These are phyloP conservation scores for Elongisporangium senticosum DNA, from an alignment of 352 stramenopile species.

Conservation along the genomic window DNA sequence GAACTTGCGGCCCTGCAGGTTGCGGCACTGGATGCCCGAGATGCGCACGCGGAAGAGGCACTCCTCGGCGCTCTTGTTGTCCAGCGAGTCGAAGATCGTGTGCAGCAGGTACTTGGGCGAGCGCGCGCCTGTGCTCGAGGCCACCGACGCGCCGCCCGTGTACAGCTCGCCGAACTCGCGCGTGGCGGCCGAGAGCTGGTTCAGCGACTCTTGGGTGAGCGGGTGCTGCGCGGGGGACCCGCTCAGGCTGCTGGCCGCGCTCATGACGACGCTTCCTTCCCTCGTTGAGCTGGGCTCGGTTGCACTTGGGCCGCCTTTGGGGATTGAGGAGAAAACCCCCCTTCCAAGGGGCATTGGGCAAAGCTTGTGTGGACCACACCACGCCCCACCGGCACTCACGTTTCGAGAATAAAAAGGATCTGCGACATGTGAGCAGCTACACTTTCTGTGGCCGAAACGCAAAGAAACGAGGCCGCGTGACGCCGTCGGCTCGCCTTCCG, in stretches of 20 bases:
- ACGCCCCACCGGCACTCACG: not conserved
- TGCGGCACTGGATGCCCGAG: slow-evolving; percentile 85
- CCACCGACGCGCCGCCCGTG: slow-evolving; percentile 18
- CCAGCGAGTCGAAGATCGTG: slow-evolving; percentile 59
- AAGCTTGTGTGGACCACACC: not conserved
- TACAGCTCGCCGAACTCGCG: slow-evolving; percentile 74
- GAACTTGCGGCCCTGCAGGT: slow-evolving; percentile 72
- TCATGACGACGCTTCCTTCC: not conserved
- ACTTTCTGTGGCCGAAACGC: slow-evolving; percentile 1
- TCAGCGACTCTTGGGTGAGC: slow-evolving; percentile 52
- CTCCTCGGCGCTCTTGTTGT: slow-evolving; percentile 49
- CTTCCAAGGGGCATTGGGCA: not conserved
- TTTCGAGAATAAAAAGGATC: not conserved
- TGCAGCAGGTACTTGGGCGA: slow-evolving; percentile 58
- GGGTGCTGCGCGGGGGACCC: not conserved
- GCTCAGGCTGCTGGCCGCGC: not conserved
- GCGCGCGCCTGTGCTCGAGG: slow-evolving; percentile 21
- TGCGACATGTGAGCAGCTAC: slow-evolving; percentile 1
- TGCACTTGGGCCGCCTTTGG: not conserved
- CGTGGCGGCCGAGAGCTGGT: slow-evolving; percentile 69
- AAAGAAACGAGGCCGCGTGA: not conserved
- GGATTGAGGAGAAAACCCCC: not conserved
- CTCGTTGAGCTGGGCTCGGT: not conserved
- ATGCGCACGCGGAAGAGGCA: slow-evolving; percentile 83
- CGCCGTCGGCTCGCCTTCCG: not conserved